Conservation (phyloP, 495 filamentous ascomycete genomes). For the Platismatia glauca region DNA sequence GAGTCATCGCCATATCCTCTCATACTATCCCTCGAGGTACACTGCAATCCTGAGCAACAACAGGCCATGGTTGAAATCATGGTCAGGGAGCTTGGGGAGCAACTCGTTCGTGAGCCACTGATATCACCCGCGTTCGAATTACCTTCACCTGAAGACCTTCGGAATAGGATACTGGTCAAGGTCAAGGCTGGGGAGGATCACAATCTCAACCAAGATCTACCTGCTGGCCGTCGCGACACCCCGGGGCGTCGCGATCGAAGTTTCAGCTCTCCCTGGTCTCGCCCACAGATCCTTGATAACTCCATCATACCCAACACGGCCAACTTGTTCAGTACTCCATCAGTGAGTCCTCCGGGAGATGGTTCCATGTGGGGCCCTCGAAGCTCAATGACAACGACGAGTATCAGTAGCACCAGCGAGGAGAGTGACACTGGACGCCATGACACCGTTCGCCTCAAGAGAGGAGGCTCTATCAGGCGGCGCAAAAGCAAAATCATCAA, state of each 20-base stretch:
- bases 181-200: conserved; percentile 62
- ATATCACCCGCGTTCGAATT: conserved; percentile 54
- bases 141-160: conserved; percentile 78
- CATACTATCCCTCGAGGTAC: conserved; percentile 91
- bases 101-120: conserved; percentile 66
- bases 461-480: conserved; percentile 44
- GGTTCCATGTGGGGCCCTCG: conserved; percentile 35
- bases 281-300: conserved; percentile 48
- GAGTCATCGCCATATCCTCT: conserved; percentile 70
- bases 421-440: conserved; percentile 46
- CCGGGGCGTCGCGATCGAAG: conserved; percentile 65
- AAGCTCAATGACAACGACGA: conserved; percentile 47
- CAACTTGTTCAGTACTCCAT: conserved; percentile 49
- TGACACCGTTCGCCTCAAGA: conserved; percentile 30
- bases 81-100: conserved; percentile 67
- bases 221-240: conserved; percentile 32
- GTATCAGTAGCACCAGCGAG: conserved; percentile 52
- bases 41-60: conserved; percentile 79
- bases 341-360: conserved; percentile 41
- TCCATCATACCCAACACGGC: conserved; percentile 42
- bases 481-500: conserved; percentile 80
- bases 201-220: conserved; percentile 32
- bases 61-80: conserved; percentile 84
- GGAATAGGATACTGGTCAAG: conserved; percentile 79
- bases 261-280: conserved; percentile 64